Evolutionary conservation across 140 eudicot genomes (phyloP).

Genomic region (Ambrosia hybrid): DNA sequence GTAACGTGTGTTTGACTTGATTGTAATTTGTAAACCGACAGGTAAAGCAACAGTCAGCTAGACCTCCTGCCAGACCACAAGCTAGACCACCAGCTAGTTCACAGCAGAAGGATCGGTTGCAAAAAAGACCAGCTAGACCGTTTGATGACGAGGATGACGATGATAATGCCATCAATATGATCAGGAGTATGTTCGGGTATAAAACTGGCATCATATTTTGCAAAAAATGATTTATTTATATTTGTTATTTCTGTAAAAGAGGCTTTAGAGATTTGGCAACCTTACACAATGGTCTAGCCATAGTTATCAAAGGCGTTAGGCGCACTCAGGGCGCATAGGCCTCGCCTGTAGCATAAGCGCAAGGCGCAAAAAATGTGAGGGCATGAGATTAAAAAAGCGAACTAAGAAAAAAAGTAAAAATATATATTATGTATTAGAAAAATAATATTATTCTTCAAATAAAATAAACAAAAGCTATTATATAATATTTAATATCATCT

Average conservation of each 20-base stretch:
- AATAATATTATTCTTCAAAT: no score
- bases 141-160: constrained; percentile 46
- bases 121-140: constrained; percentile 52
- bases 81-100: constrained; percentile 34
- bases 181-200: constrained; percentile 75
- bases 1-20: constrained; percentile 3
- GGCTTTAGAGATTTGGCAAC: neutral
- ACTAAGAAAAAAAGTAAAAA: no score
- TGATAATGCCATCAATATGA: constrained; percentile 51
- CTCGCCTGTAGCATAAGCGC: no score
- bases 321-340: no score
- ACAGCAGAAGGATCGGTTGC: constrained; percentile 39
- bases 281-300: neutral
- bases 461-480: no score
- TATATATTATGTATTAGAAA: no score
- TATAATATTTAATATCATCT: no score
- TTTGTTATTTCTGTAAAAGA: neutral
- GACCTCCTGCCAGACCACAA: constrained; percentile 9
- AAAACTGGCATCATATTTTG: neutral
- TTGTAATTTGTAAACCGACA: constrained; percentile 28
- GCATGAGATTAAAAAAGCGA: no score
- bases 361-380: no score
- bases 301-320: no score
- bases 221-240: neutral
- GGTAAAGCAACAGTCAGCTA: constrained; percentile 53